Evolutionary conservation across 148 eudicot species (phyloP).

Genomic region (Chenopodium album): DNA sequence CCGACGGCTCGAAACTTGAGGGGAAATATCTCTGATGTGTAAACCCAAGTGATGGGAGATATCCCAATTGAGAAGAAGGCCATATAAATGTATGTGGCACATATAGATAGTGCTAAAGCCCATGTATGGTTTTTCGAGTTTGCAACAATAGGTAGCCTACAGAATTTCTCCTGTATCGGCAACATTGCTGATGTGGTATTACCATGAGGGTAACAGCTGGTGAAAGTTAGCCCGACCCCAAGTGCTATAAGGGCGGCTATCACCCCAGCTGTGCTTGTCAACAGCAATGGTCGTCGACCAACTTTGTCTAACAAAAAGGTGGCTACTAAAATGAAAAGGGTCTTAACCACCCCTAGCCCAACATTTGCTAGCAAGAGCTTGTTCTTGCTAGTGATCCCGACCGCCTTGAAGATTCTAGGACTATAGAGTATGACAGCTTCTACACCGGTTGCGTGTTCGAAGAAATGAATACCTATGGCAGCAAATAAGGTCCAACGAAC

Average conservation of each 20-base stretch:
- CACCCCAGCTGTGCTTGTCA: constrained; percentile 50
- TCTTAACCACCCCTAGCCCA: constrained; percentile 58
- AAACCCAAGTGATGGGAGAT: constrained; percentile 75
- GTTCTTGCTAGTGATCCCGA: constrained; percentile 43
- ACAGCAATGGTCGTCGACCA: constrained; percentile 60
- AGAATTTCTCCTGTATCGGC: not conserved
- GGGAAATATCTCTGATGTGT: constrained; percentile 78
- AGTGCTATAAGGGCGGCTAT: constrained; percentile 35
- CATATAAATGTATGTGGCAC: constrained; percentile 37
- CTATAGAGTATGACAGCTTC: constrained; percentile 77
- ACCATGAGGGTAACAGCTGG: not conserved
- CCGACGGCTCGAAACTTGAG: constrained; percentile 62
- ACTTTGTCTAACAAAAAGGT: constrained; percentile 49
- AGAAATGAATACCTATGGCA: constrained; percentile 71
- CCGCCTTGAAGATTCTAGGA: constrained; percentile 66
- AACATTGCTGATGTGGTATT: not conserved
- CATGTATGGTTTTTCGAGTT: constrained; percentile 32
- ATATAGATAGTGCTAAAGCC: constrained; percentile 53
- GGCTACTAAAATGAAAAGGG: constrained; percentile 35
- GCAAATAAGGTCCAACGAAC: constrained; percentile 60
- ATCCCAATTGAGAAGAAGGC: constrained; percentile 67
- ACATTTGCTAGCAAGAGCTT: constrained; percentile 56
- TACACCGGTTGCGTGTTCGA: constrained; percentile 70
- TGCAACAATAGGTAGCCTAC: constrained; percentile 35
- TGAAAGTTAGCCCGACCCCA: constrained; percentile 42